Conservation (phyloP, 352 stramenopile species). For the Globisporangium cederbergense region DNA sequence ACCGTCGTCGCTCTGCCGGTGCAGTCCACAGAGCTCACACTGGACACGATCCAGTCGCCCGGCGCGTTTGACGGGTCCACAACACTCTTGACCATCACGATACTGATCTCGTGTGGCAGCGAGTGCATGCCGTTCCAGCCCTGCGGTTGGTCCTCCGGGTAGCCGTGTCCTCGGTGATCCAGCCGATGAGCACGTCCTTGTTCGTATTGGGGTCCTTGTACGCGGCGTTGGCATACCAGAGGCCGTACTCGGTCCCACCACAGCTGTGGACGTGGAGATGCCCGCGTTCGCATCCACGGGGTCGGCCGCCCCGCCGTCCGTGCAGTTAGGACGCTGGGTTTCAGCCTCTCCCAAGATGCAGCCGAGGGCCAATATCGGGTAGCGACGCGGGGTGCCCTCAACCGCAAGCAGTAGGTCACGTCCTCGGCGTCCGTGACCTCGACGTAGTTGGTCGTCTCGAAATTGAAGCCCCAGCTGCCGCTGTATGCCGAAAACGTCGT, state of each 20-base stretch:
- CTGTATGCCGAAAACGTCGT: conserved; percentile 59
- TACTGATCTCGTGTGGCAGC: conserved; percentile 46
- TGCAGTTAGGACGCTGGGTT: conserved; percentile 3
- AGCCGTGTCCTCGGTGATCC: conserved; percentile 63
- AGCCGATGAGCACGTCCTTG: conserved; percentile 59
- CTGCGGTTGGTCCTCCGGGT: conserved; percentile 40
- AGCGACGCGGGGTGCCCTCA: conserved; percentile 41
- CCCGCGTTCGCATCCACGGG: conserved; percentile 21
- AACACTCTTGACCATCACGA: conserved; percentile 47
- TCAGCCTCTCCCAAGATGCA: conserved; percentile 17
- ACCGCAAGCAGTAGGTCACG: conserved; percentile 52
- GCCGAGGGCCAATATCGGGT: conserved; percentile 62
- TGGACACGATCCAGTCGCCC: conserved; percentile 58
- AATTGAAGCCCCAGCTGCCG: conserved; percentile 58
- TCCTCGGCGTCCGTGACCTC: conserved; percentile 56
- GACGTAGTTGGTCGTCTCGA: conserved; percentile 63
- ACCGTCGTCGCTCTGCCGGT: conserved; percentile 18
- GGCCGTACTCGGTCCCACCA: conserved; percentile 56
- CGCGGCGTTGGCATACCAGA: conserved; percentile 70
- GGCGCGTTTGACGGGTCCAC: conserved; percentile 45
- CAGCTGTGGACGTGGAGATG: conserved; percentile 51
- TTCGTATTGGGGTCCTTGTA: conserved; percentile 52
- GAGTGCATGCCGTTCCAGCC: conserved; percentile 68
- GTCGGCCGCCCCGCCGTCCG: conserved; percentile 15
- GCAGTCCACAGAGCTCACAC: conserved; percentile 29